Evolutionary conservation across 2,329 filamentous ascomycete species (phyloP), one percentile per base, ranked within the genome.

Genomic region (Aspergillus chevalieri): DNA sequence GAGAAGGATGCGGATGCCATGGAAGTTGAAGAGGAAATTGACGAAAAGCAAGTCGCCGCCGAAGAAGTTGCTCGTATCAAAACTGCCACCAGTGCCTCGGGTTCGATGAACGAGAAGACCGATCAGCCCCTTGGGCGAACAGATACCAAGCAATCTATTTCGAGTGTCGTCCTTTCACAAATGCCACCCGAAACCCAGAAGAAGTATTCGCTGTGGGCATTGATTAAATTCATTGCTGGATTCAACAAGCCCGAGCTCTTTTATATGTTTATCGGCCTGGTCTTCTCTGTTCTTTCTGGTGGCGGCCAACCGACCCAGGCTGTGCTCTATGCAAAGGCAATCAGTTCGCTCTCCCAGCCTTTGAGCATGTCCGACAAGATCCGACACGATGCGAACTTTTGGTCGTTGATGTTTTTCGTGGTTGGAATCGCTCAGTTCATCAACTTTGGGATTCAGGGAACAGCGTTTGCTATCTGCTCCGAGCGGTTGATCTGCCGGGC

Each of bases 291-390:
- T 62, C 83, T 95, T 54, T 87, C 85, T 52, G 91, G 90, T 67
- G 85, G 83, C 52, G 89, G 86, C 46, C 90, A 95, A 65, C 88
- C 88, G 9, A 82, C 79, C 0, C 80, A 85, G 62, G 80, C 86
- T 55, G 82, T 96, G 56, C 86, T 97, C 70, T 94, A 96, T 62
- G 86, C 90, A 61, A 95, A 96, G 69, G 81, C 89, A 50, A 91
- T 97, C 67, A 81, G 82, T 52, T 81, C 83, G 7, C 77, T 93
- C 10, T 81, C 84, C 6, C 71, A 84, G 17, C 80, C 76, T 22
- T 68, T 72, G 14, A 67, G 57, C 33, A 76, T 77, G 66, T 81
- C 75, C 39, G 69, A 65, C 26, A 69, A 82, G 47, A 77, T 94
- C 47, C 81, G 85, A 56, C 74, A 78, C 15, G 80, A 92, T 51